Evolutionary conservation across 169 alveolate genomes (phyloP), one percentile per base, ranked within the genome.

Genomic region (Eimeria zaria): DNA sequence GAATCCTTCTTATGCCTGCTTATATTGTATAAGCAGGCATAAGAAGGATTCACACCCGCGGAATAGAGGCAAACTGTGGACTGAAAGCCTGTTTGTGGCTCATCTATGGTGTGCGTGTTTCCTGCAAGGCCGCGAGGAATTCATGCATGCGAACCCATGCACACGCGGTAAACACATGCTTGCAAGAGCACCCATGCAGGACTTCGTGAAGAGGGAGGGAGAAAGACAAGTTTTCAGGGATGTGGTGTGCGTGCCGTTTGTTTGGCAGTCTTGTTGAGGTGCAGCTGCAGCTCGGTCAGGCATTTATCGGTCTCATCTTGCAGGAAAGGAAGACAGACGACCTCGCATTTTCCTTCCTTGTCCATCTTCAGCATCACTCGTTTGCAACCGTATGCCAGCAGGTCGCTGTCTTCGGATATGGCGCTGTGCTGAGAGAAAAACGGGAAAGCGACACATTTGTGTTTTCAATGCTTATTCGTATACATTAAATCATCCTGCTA

Each of bases 371-470:
- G 98, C 95, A 98, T 69, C 48, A 98, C 99, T n/a, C 98, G 93
- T 16, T 98, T 98, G 94, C 99, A 98, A 39, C 99, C 99, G 97
- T 98, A 99, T 20, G 98, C 99, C 93, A 99, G 88, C 96, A 99
- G 98, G 97, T 99, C 99, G 91, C 99, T 98, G 96, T 99, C 99
- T 97, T 99, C 99, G 46, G 99, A 97, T 39, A 98, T 97, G 39
- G 98, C 99, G 60, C 91, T 84, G 91, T 84, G 91, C 91, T 84
- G 91, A 14, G 60, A n/a, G 22, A 53, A 36, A 58, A 33, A 12
- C 62, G 58, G n/a, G 9, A 0, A 44, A 22, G 48, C 36, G 78
- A 67, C 78, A 12, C 78, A 1, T 20, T 67, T 11, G 78, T 67
- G 78, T 20, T 67, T n/a, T 20, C 1, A 53, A 53, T 64, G 24